A percentile compares a stretch with the other conserved stretches of the same genome.
phyloP scores from a whole-genome alignment of 768 basidiomycete species.

The Xanthoconium purpureum region DNA sequence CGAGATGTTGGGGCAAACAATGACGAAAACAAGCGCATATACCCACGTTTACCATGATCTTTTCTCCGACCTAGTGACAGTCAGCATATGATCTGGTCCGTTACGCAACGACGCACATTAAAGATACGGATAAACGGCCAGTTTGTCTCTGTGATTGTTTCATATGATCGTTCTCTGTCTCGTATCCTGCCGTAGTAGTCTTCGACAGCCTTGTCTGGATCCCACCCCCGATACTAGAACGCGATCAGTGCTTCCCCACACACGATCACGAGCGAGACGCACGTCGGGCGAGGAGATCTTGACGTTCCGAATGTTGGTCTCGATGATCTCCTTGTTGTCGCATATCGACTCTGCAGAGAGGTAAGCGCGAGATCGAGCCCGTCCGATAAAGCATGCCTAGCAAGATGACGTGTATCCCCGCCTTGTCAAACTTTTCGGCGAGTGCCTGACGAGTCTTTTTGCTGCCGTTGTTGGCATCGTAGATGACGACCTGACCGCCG shows the following conservation, averaged over 20 bases:
- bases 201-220: conserved; percentile 85
- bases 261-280: conserved; percentile 30
- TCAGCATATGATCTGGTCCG: conserved; percentile 6
- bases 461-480: conserved; percentile 95
- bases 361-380: conserved; percentile 3
- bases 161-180: conserved; percentile 84
- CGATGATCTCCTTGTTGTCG: conserved; percentile 89
- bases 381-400: conserved; percentile 55
- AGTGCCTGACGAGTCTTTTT: conserved; percentile 62
- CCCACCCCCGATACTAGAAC: conserved; percentile 83
- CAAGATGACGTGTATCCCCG: conserved; percentile 89
- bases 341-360: conserved; percentile 73
- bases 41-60: conserved; percentile 88
- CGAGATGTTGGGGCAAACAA: background rate
- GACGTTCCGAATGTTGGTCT: conserved; percentile 91
- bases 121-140: conserved; percentile 95
- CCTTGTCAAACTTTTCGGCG: conserved; percentile 81
- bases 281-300: conserved; percentile 99
- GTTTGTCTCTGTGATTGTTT: conserved; percentile 85
- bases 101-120: conserved; percentile 53
- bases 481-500: conserved; percentile 95
- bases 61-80: conserved; percentile 75
- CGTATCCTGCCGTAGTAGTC: conserved; percentile 91
- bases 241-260: background rate
- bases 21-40: background rate